A percentile compares a stretch with the other conserved stretches of the same genome.
Conservation (phyloP, 2,329 filamentous ascomycete genomes). For the Neurospora crassa region DNA sequence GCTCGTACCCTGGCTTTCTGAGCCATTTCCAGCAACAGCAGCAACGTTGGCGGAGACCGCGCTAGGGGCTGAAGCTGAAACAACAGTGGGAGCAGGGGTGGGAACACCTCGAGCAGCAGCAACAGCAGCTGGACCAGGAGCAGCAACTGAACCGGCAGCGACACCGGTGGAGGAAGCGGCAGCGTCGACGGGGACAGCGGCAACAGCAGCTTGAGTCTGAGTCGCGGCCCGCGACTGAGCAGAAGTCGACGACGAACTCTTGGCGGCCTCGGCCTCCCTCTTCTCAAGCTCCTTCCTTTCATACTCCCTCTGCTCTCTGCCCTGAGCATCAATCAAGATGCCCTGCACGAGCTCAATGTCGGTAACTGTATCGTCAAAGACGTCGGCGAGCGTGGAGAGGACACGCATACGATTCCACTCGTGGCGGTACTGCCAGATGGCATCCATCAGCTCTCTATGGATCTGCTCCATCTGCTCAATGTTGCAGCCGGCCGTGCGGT, state of each 20-base stretch:
- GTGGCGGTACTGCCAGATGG: conserved; percentile 68
- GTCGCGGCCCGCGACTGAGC: not conserved
- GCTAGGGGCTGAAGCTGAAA: not conserved
- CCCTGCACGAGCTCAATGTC: conserved; percentile 21
- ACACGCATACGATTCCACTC: conserved; percentile 81
- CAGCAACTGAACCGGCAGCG: not conserved
- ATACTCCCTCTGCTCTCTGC: not conserved
- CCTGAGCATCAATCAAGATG: conserved; percentile 15
- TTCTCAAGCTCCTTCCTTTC: not conserved
- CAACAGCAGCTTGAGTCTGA: not conserved
- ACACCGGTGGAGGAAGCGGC: not conserved
- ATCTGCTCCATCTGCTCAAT: conserved; percentile 95
- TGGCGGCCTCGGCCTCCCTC: not conserved
- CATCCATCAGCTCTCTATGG: conserved; percentile 81
- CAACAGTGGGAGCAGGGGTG: not conserved
- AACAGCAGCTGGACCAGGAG: not conserved
- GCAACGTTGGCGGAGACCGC: not conserved
- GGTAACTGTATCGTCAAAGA: conserved; percentile 59
- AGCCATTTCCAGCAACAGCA: not conserved
- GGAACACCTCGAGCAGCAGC: not conserved
- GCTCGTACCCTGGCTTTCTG: not conserved
- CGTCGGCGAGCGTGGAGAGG: conserved; percentile 40
- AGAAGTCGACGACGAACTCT: not conserved
- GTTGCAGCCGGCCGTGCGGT: conserved; percentile 63
- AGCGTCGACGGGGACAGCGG: not conserved